Percentiles rank a stretch among this genome's conserved stretches.
phyloP scores from a whole-genome alignment of 1,284 basidiomycete genomes.

The Mycosarcoma mackinlayi region DNA sequence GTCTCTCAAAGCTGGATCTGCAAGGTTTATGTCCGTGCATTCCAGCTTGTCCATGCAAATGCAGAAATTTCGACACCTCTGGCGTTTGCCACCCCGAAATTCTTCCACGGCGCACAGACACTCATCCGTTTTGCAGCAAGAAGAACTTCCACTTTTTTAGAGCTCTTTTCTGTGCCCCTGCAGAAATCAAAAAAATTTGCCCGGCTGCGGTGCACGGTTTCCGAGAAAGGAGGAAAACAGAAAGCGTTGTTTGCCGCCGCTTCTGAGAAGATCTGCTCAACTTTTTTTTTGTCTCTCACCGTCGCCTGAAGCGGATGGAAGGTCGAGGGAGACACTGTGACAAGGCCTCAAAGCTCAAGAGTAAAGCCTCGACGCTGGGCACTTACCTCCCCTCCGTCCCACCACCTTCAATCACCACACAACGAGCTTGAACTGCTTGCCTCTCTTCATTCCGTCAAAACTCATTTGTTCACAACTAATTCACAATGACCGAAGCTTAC shows the following conservation, averaged over 20 bases:
- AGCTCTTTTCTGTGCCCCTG: conserved; percentile 13
- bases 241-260: not conserved
- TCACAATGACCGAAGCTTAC: conserved; percentile 39
- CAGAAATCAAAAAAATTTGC: conserved; percentile 1
- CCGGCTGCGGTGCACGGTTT: not conserved
- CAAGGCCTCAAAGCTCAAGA: not conserved
- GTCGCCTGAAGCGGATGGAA: conserved; percentile 9
- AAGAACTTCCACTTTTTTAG: conserved; percentile 36
- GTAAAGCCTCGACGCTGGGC: too few species aligned
- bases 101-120: conserved; percentile 18
- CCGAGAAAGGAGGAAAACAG: not conserved
- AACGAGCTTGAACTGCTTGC: conserved; percentile 1
- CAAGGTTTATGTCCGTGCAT: conserved; percentile 3
- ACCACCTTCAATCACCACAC: not conserved
- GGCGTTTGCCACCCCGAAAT: conserved; percentile 20
- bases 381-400: too few species aligned
- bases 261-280: not conserved
- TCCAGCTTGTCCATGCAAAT: too few species aligned
- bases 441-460: not conserved
- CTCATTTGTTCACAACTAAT: not conserved
- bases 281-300: conserved; percentile 1
- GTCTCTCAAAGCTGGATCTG: too few species aligned
- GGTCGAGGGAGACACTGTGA: too few species aligned
- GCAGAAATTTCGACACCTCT: too few species aligned
- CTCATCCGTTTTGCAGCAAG: not conserved